These are phyloP conservation scores for Xanthoconium purpureum DNA, from an alignment of 768 basidiomycete species.

Conservation along the genomic window DNA sequence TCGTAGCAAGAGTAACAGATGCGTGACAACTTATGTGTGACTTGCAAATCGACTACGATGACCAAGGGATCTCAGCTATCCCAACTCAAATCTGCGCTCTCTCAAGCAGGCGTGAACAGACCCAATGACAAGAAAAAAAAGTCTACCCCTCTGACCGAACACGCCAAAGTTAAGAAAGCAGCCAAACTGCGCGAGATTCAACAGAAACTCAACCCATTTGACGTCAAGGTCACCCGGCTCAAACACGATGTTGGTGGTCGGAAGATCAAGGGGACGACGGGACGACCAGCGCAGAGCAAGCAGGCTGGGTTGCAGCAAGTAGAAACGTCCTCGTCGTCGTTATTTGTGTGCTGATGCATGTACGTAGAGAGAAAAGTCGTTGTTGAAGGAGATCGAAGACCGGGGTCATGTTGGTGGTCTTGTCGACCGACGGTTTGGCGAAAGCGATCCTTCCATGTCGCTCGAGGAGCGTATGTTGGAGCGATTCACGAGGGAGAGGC, in stretches of 20 bases:
- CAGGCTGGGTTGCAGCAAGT: conserved; percentile 90
- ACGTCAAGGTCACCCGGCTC: conserved; percentile 85
- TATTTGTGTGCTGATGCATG: conserved; percentile 4
- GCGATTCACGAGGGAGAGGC: conserved; percentile 89
- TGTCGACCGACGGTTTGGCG: conserved; percentile 93
- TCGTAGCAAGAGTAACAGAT: background rate
- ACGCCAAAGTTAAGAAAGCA: conserved; percentile 78
- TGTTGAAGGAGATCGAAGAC: conserved; percentile 85
- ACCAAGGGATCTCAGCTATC: conserved; percentile 85
- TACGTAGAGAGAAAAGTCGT: conserved; percentile 73
- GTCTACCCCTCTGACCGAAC: conserved; percentile 52
- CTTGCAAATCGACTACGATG: conserved; percentile 1
- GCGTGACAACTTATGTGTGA: conserved; percentile 2
- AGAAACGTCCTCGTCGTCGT: conserved; percentile 22
- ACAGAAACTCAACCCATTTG: conserved; percentile 88
- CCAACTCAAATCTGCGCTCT: conserved; percentile 85
- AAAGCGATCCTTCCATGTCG: conserved; percentile 89
- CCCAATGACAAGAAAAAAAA: conserved; percentile 68
- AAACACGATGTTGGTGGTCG: conserved; percentile 93
- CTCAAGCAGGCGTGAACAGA: conserved; percentile 73
- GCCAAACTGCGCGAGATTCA: conserved; percentile 82
- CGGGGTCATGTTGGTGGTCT: conserved; percentile 84
- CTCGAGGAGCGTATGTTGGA: conserved; percentile 96
- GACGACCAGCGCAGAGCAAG: conserved; percentile 84
- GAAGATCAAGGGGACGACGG: conserved; percentile 76